Evolutionary conservation across 78 protist species (phyloP).

Genomic region (Dictyostelium intermedium): DNA sequence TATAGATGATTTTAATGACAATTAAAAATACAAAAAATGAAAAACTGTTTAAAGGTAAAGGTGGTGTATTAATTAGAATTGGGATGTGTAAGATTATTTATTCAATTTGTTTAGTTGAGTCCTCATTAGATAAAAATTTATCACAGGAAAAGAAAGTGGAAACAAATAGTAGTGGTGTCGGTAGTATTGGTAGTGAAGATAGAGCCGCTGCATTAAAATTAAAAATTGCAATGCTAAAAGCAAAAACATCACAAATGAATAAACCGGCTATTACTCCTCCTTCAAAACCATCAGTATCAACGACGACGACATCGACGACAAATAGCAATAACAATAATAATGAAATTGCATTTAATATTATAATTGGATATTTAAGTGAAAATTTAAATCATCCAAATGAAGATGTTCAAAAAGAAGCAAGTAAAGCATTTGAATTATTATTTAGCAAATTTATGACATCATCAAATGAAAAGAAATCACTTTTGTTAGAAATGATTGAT

Average conservation of each 20-base stretch:
- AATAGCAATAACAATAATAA: background rate
- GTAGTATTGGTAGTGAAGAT: background rate
- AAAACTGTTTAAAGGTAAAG: conserved; percentile 90
- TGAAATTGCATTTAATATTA: conserved; percentile 3
- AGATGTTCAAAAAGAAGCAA: conserved; percentile 73
- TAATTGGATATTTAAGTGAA: conserved; percentile 55
- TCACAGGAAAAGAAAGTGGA: background rate
- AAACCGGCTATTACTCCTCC: background rate
- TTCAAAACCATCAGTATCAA: background rate
- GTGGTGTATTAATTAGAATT: conserved; percentile 85
- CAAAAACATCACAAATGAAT: background rate
- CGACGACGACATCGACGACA: background rate
- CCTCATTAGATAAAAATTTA: background rate
- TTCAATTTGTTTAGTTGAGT: conserved; percentile 24
- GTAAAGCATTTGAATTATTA: conserved; percentile 51
- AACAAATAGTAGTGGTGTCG: background rate
- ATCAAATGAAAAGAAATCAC: background rate
- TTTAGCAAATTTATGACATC: conserved; percentile 61
- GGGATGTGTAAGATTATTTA: conserved; percentile 86
- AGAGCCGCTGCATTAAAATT: conserved; percentile 7
- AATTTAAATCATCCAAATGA: conserved; percentile 65
- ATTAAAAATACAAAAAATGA: conserved; percentile 78
- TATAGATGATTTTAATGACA: conserved; percentile 15
- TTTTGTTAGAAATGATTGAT: background rate
- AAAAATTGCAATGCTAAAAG: conserved; percentile 55